Evolutionary conservation across 305 asterid species (phyloP), one percentile per base, ranked within the genome.

Genomic region (Nicotiana rustica): DNA sequence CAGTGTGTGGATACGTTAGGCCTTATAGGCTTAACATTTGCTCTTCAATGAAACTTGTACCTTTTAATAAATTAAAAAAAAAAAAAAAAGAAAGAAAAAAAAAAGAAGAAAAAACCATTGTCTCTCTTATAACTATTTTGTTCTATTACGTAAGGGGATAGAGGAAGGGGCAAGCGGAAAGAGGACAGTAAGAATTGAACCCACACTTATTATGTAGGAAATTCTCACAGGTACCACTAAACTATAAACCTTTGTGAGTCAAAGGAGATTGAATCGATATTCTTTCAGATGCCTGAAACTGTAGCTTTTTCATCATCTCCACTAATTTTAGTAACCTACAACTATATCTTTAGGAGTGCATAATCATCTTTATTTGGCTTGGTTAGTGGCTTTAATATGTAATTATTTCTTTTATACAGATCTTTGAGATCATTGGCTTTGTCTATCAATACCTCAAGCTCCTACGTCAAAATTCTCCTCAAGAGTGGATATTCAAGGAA

Each of bases 401-500:
- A 33, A n/a, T n/a, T 52, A 3, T 79, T 78, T 87, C 81, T 83
- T 77, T 88, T 86, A 36, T 90, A 86, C 88, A 96, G 99, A 88
- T 94, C 69, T 92, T 78, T 86, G 98, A 96, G 84, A 90, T 94
- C 83, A 90, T 94, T 87, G 97, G 93, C 59, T 88, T 87, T 83
- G 90, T 93, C 84, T 93, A 96, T 90, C 98, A 96, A 91, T 96
- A 94, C 90, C 91, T 96, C 89, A 96, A 96, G 89, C 88, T 94
- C 79, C 82, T 96, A 89, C 91, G 87, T 71, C 92, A 90, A 89
- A 88, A 84, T 86, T 85, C 93, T 82, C 99, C 98, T 77, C 97
- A 94, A 89, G 92, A 92, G 86, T 96, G 99, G 99, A 92, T 94
- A 84, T 96, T 93, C 86, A 92, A 91, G 88, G 99, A 96, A 90